Evolutionary conservation across 2,329 filamentous ascomycete species (phyloP).

Genomic region (Shiraia bambusicola): DNA sequence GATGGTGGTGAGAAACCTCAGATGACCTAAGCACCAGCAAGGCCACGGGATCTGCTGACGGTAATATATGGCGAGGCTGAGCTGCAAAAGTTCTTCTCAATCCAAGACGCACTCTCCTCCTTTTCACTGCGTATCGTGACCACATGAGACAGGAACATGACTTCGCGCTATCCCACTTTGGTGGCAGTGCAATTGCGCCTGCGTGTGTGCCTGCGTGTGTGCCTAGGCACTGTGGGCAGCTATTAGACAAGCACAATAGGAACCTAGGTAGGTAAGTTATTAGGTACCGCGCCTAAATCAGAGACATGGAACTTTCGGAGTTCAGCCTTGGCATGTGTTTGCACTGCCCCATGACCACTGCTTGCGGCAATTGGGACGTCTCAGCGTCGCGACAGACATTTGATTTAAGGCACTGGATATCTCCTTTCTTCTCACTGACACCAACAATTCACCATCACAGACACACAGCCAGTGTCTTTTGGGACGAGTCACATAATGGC

Average conservation of each 20-base stretch:
- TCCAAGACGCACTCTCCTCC: conserved; percentile 13
- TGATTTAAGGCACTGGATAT: conserved; percentile 27
- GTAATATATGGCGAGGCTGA: conserved; percentile 23
- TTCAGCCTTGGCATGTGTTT: conserved; percentile 20
- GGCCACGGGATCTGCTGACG: background rate
- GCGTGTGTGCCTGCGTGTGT: no score
- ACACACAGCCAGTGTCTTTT: conserved; percentile 7
- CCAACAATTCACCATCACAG: conserved; percentile 12
- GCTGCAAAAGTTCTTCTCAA: conserved; percentile 14
- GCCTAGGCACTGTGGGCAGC: no score
- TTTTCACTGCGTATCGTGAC: conserved; percentile 19
- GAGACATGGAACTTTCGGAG: conserved; percentile 15
- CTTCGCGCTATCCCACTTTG: conserved; percentile 19
- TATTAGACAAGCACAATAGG: no score
- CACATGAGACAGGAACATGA: conserved; percentile 5
- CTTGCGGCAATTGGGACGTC: conserved; percentile 26
- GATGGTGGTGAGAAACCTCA: background rate
- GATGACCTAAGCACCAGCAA: conserved; percentile 6
- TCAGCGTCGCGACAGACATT: conserved; percentile 15
- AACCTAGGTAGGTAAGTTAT: no score
- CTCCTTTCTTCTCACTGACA: conserved; percentile 16
- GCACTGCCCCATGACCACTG: conserved; percentile 15
- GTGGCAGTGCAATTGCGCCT: conserved; percentile 34
- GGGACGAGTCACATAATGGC: conserved; percentile 16
- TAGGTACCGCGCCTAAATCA: conserved; percentile 14